A percentile compares a stretch with the other conserved stretches of the same genome.
These are phyloP conservation scores for Trypanosoma caninum DNA, from an alignment of 208 protist species.

Conservation along the genomic window DNA sequence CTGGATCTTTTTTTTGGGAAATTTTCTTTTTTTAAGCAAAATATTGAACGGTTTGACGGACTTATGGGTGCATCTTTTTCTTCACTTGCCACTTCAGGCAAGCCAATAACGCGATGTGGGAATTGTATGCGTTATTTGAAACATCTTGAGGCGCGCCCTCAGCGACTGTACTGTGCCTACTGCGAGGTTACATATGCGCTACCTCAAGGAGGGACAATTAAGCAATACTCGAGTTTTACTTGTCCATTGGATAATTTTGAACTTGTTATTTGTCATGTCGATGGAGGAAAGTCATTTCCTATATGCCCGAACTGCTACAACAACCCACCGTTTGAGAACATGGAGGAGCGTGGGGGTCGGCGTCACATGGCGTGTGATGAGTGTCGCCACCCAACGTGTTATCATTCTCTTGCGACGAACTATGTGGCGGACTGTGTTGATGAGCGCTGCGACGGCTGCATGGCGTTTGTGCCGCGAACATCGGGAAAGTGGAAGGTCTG, in stretches of 20 bases:
- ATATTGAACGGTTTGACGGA: slow-evolving; percentile 91
- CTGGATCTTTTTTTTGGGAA: slow-evolving; percentile 86
- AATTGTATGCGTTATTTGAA: slow-evolving; percentile 93
- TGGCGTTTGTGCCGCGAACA: slow-evolving; percentile 85
- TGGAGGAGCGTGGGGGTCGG: slow-evolving; percentile 5
- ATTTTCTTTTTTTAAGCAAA: slow-evolving; percentile 89
- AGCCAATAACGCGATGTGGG: slow-evolving; percentile 88
- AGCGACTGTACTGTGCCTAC: slow-evolving; percentile 92
- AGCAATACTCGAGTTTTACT: slow-evolving; percentile 77
- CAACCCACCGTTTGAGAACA: slow-evolving; percentile 91
- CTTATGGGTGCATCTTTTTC: slow-evolving; percentile 95
- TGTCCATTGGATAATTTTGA: slow-evolving; percentile 94
- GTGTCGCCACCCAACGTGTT: slow-evolving; percentile 92
- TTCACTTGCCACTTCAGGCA: slow-evolving; percentile 65
- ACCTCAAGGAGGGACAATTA: slow-evolving; percentile 84
- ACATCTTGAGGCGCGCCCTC: slow-evolving; percentile 75
- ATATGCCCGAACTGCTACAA: slow-evolving; percentile 96
- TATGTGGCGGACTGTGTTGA: slow-evolving; percentile 88
- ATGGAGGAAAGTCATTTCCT: slow-evolving; percentile 85
- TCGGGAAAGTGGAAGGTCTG: slow-evolving; percentile 87
- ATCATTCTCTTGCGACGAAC: slow-evolving; percentile 82
- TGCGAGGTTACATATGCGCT: slow-evolving; percentile 92
- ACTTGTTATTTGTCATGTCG: slow-evolving; percentile 88
- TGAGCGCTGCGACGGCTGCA: slow-evolving; percentile 59
- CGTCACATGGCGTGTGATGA: slow-evolving; percentile 88